Conservation (phyloP, 2,329 filamentous ascomycete genomes). For the Claviceps arundinis region DNA sequence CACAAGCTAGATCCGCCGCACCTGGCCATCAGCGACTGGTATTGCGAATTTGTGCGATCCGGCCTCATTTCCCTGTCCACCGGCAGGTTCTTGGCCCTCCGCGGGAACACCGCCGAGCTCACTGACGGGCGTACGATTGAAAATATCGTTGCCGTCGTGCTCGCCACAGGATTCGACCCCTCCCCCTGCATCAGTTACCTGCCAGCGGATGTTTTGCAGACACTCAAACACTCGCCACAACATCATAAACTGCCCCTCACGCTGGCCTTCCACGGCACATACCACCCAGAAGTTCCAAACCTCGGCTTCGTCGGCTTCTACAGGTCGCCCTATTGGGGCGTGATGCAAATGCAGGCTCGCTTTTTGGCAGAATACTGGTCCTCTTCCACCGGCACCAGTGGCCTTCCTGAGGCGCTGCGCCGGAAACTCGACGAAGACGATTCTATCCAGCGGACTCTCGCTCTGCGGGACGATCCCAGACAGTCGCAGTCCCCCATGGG, state of each 20-base stretch:
- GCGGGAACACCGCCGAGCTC: constrained; percentile 22
- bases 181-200: constrained; percentile 52
- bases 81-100: constrained; percentile 29
- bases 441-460: constrained; percentile 31
- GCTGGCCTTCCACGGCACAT: constrained; percentile 53
- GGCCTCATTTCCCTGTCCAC: constrained; percentile 40
- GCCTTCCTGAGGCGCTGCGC: constrained; percentile 16
- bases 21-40: constrained; percentile 57
- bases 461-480: constrained; percentile 37
- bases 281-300: constrained; percentile 45
- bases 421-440: constrained; percentile 30
- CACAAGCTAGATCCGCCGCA: constrained; percentile 43
- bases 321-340: constrained; percentile 71
- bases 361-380: constrained; percentile 51
- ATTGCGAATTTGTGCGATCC: constrained; percentile 59
- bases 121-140: constrained; percentile 24
- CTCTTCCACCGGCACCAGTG: constrained; percentile 10
- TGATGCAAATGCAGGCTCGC: constrained; percentile 76
- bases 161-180: constrained; percentile 64
- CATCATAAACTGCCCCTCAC: constrained; percentile 48
- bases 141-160: constrained; percentile 52
- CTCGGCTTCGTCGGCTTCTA: constrained; percentile 77
- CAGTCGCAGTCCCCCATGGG: constrained; percentile 68
- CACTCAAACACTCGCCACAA: constrained; percentile 42
- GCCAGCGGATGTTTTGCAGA: constrained; percentile 37